Percentiles rank a stretch among this genome's conserved stretches.
Conservation (phyloP, 2,329 filamentous ascomycete species). For the Fusarium sublunatum region DNA sequence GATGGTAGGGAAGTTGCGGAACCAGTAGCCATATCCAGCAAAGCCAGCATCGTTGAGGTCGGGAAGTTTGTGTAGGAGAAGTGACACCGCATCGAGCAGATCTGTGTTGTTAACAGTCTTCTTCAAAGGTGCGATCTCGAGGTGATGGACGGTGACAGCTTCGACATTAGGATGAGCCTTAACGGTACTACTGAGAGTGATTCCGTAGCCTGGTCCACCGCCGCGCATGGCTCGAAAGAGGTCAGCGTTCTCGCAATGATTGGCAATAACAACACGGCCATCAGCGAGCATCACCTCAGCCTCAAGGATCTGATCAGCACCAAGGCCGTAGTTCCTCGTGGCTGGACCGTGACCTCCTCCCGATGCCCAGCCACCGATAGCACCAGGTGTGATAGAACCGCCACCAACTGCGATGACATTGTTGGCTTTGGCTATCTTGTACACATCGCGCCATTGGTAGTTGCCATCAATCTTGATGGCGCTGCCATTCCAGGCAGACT, state of each 20-base stretch:
- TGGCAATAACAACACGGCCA: constrained; percentile 16
- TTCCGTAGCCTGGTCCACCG: constrained; percentile 25
- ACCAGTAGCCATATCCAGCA: constrained; percentile 31
- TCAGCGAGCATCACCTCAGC: constrained; percentile 29
- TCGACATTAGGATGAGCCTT: constrained; percentile 28
- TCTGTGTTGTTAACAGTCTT: constrained; percentile 26
- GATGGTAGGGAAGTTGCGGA: constrained; percentile 16
- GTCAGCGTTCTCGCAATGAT: constrained; percentile 27
- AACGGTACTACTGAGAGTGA: constrained; percentile 29
- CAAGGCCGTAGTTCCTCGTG: constrained; percentile 31
- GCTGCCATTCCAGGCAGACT: constrained; percentile 17
- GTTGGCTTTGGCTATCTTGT: constrained; percentile 26
- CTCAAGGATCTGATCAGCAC: constrained; percentile 29
- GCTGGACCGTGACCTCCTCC: constrained; percentile 33
- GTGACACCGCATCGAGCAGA: constrained; percentile 15
- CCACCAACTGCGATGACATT: constrained; percentile 31
- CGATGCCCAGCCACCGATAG: constrained; percentile 30
- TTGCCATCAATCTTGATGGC: constrained; percentile 27
- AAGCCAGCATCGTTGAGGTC: constrained; percentile 36
- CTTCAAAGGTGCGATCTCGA: constrained; percentile 11
- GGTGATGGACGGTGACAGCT: constrained; percentile 16
- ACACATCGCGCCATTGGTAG: constrained; percentile 33
- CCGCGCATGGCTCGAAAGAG: constrained; percentile 31
- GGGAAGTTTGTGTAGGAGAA: constrained; percentile 12
- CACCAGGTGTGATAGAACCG: constrained; percentile 28